These are phyloP conservation scores for Colletotrichum lindemuthianum DNA, from an alignment of 2,329 filamentous ascomycete genomes.

Conservation along the genomic window DNA sequence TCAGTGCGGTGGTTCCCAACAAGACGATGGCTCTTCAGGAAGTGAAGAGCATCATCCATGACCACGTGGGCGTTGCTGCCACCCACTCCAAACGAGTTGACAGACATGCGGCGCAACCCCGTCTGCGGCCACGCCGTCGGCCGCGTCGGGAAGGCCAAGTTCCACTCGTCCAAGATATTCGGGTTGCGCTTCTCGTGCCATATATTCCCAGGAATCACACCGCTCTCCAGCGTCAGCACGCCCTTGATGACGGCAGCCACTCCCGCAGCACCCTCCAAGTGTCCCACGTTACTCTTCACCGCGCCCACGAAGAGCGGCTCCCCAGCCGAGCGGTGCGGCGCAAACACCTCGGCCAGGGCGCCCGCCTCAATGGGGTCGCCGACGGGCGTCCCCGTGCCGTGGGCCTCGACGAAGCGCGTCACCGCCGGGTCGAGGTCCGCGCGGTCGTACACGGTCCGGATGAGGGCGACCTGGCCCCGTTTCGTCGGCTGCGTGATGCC, in stretches of 20 bases:
- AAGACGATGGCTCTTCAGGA: constrained; percentile 21
- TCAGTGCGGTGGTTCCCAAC: constrained; percentile 28
- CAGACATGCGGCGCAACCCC: constrained; percentile 60
- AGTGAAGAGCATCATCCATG: constrained; percentile 48
- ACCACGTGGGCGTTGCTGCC: constrained; percentile 37
- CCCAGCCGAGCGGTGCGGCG: constrained; percentile 46
- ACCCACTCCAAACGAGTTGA: constrained; percentile 54
- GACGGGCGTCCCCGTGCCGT: constrained; percentile 65
- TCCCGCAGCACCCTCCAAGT: constrained; percentile 40
- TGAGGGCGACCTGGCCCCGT: constrained; percentile 47
- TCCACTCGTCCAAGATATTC: constrained; percentile 42
- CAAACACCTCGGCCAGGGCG: constrained; percentile 57
- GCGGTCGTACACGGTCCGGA: constrained; percentile 48
- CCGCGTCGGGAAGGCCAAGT: constrained; percentile 45
- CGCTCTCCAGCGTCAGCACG: constrained; percentile 43
- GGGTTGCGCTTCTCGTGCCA: constrained; percentile 44
- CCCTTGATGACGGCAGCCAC: constrained; percentile 43
- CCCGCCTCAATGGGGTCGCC: constrained; percentile 65
- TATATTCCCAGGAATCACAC: constrained; percentile 44
- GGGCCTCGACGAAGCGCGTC: constrained; percentile 52
- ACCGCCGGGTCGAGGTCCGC: constrained; percentile 40
- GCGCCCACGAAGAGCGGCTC: constrained; percentile 43
- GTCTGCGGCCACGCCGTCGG: constrained; percentile 35
- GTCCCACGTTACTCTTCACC: constrained; percentile 41
- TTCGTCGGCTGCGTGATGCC: constrained; percentile 49